phyloP scores from a whole-genome alignment of 805 yeast genomes.

The Sugiyamaella valdiviana region DNA sequence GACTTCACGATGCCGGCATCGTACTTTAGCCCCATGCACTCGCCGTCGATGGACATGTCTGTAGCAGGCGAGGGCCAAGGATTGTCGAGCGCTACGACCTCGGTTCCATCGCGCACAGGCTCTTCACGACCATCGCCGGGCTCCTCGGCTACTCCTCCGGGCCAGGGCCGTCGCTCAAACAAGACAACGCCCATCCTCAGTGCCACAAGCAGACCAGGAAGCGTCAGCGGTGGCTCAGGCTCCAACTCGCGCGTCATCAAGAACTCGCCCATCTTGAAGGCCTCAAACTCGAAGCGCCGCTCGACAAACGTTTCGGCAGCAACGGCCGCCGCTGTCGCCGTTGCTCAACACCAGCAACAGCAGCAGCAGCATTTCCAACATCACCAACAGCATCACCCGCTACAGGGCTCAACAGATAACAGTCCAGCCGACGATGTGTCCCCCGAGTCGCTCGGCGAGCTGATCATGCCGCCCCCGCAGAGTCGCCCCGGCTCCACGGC shows the following conservation, averaged over 20 bases:
- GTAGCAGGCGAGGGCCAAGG: constrained; percentile 4
- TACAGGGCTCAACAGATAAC: not conserved
- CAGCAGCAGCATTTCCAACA: not conserved
- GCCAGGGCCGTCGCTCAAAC: constrained; percentile 2
- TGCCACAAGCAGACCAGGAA: not conserved
- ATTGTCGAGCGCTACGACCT: not conserved
- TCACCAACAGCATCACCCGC: constrained; percentile 1
- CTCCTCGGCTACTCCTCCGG: not conserved
- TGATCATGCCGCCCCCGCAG: constrained; percentile 19
- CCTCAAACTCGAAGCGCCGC: not conserved
- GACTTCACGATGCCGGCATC: constrained; percentile 23
- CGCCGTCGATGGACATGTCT: constrained; percentile 8
- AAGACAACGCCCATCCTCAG: constrained; percentile 4
- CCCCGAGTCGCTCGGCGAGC: constrained; percentile 15
- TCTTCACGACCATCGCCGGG: not conserved
- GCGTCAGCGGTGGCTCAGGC: not conserved
- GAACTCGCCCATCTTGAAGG: constrained; percentile 7
- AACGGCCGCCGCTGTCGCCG: constrained; percentile 3
- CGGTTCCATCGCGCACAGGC: not conserved
- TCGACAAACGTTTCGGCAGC: not conserved
- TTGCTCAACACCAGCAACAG: not conserved
- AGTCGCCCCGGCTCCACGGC: not conserved
- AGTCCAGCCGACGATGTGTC: constrained; percentile 13
- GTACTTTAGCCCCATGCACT: constrained; percentile 18
- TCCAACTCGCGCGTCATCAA: not conserved